These are phyloP conservation scores for Fremontodendron californicum DNA, from an alignment of 345 rosid species.

Conservation along the genomic window DNA sequence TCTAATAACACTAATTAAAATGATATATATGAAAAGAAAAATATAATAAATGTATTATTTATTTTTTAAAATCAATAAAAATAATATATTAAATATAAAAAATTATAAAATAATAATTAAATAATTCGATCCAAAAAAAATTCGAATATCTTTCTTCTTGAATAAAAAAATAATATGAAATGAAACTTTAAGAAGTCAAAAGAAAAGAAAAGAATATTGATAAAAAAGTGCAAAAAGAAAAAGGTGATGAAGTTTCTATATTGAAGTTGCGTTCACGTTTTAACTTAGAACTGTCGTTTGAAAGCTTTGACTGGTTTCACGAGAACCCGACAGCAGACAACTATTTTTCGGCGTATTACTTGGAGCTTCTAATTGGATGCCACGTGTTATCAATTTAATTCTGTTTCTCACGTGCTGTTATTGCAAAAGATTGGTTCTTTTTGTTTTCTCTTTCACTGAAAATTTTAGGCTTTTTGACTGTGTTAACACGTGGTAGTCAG, in stretches of 20 bases:
- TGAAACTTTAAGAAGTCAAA: too few relatives aligned
- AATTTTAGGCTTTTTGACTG: background rate
- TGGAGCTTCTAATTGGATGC: background rate
- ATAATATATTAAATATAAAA: too few relatives aligned
- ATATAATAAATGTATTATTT: too few relatives aligned
- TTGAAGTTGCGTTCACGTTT: slow-evolving; percentile 8
- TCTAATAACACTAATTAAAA: too few relatives aligned
- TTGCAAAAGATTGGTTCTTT: background rate
- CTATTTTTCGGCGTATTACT: background rate
- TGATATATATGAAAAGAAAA: too few relatives aligned
- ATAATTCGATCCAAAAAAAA: too few relatives aligned
- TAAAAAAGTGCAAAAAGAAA: background rate
- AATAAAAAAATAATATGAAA: too few relatives aligned
- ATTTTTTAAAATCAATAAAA: too few relatives aligned
- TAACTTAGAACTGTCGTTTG: background rate
- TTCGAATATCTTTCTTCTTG: too few relatives aligned
- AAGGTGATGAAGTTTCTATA: background rate
- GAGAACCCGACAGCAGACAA: background rate
- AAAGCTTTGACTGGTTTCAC: slow-evolving; percentile 7
- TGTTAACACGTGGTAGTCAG: background rate
- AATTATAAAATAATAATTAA: too few relatives aligned
- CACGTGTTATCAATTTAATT: background rate
- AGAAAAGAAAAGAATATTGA: too few relatives aligned
- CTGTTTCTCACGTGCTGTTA: background rate
- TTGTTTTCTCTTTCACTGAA: too few relatives aligned